These are phyloP conservation scores for Ceratocystis eucalypticola DNA, from an alignment of 2,329 filamentous ascomycete genomes.

Conservation along the genomic window DNA sequence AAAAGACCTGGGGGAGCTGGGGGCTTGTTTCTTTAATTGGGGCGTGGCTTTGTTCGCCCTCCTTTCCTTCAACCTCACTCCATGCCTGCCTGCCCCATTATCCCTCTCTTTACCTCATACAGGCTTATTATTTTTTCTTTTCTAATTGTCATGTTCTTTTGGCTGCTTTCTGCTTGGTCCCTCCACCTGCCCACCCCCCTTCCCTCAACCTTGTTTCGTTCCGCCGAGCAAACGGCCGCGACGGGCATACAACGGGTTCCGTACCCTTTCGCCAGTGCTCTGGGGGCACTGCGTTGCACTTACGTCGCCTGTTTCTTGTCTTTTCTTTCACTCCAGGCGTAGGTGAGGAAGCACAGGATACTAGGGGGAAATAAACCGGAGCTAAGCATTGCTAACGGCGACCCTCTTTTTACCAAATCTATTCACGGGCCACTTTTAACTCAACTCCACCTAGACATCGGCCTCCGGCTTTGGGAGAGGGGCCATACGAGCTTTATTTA, in stretches of 20 bases:
- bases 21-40: not conserved
- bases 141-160: not conserved
- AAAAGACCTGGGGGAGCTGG: not conserved
- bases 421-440: too few species aligned
- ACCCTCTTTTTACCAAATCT: not conserved
- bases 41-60: not conserved
- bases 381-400: not conserved
- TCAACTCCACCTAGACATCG: not conserved
- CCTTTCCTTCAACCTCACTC: not conserved
- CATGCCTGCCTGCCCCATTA: not conserved
- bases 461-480: not conserved
- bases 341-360: not conserved
- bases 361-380: not conserved
- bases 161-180: not conserved
- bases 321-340: not conserved
- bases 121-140: not conserved
- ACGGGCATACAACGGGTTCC: not conserved
- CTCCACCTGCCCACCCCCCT: not conserved
- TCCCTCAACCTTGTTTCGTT: not conserved
- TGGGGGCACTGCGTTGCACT: too few species aligned
- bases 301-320: not conserved
- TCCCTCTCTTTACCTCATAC: not conserved
- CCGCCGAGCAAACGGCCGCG: slow-evolving; percentile 1
- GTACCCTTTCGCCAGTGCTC: not conserved
- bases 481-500: not conserved